These are phyloP conservation scores for Fusarium sp. DNA, from an alignment of 2,329 filamentous ascomycete species.

Conservation along the genomic window DNA sequence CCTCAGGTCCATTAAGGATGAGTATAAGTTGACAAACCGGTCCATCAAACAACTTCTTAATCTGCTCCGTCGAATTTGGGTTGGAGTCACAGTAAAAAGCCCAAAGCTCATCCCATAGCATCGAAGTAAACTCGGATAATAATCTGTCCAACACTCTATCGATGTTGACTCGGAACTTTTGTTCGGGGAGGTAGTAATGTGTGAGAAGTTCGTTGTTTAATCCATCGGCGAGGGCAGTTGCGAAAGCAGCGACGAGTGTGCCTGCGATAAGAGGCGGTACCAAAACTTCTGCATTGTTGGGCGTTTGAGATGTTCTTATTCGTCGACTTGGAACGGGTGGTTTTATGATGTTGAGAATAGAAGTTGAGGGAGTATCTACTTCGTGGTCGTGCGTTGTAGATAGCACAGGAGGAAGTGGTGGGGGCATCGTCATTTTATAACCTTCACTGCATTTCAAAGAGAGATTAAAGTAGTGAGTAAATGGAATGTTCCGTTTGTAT, in stretches of 20 bases:
- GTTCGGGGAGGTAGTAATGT: conserved; percentile 52
- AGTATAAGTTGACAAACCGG: conserved; percentile 53
- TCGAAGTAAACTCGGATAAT: conserved; percentile 47
- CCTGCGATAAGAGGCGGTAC: conserved; percentile 52
- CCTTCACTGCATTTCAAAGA: conserved; percentile 7
- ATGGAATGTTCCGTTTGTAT: not conserved
- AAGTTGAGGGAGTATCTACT: conserved; percentile 12
- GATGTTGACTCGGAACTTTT: conserved; percentile 49
- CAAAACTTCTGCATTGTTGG: conserved; percentile 48
- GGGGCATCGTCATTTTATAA: conserved; percentile 41
- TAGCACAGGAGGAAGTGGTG: conserved; percentile 40
- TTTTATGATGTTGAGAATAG: conserved; percentile 47
- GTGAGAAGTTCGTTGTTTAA: conserved; percentile 52
- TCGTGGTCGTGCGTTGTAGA: conserved; percentile 38
- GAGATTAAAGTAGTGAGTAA: not conserved
- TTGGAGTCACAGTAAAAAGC: conserved; percentile 47
- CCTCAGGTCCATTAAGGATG: conserved; percentile 52
- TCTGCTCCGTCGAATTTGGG: conserved; percentile 47
- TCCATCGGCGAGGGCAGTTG: conserved; percentile 49
- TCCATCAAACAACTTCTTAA: conserved; percentile 51
- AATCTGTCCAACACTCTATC: conserved; percentile 52
- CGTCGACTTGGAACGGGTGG: conserved; percentile 50
- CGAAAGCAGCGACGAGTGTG: conserved; percentile 51
- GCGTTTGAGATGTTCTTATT: conserved; percentile 44
- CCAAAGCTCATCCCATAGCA: conserved; percentile 53